Base-by-base conservation (phyloP, 257 asterid genomes). In the Lycium ferocissimum region DNA sequence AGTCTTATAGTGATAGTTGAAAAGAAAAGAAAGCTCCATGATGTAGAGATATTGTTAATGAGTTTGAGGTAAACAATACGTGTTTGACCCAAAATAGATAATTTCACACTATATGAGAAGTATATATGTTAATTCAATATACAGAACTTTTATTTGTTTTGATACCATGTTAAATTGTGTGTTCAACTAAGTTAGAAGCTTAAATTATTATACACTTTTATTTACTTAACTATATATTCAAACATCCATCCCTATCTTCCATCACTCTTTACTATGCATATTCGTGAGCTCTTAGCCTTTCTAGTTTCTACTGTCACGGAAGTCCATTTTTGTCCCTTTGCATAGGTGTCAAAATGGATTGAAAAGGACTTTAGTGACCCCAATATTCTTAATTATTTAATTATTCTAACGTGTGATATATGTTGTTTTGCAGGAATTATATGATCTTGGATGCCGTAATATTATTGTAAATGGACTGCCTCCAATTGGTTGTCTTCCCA, bases 391-490 rank as follows among this genome's bases (percentile, higher is more conserved):
- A 49, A 49, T 49, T 22, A 53, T 22, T 37, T 59, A 37, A 17
- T 26, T 59, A 9, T 11, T 59, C 72, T 65, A 65, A 65, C 14
- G 15, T 65, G 72, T 33, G 18, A 65, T 65, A 10, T 22, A 63
- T 63, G 12, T 63, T 11, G 3, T 0, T 47, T 13, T 20, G 7
- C 79, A 84, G 87, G 78, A 79, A 20, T 18, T 78, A 37, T 76
- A 79, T 8, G 26, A 76, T 67, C 13, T 45, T 17, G 87, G 87
- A 11, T 51, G 67, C 2, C 83, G 87, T 11, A 79, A 38, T 13
- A 58, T 84, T 15, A 43, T 61, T 1, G 83, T 84, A 38, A 53
- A 69, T n/a, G 87, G 87, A 82, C 83, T 84, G 49, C 87, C 87
- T 6, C 87, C 87, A 5, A 61, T 84, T 4, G 87, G 87, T 0